Evolutionary conservation across 768 basidiomycete genomes (phyloP), one percentile per base, ranked within the genome.

Genomic region (Pulveroboletus frians): DNA sequence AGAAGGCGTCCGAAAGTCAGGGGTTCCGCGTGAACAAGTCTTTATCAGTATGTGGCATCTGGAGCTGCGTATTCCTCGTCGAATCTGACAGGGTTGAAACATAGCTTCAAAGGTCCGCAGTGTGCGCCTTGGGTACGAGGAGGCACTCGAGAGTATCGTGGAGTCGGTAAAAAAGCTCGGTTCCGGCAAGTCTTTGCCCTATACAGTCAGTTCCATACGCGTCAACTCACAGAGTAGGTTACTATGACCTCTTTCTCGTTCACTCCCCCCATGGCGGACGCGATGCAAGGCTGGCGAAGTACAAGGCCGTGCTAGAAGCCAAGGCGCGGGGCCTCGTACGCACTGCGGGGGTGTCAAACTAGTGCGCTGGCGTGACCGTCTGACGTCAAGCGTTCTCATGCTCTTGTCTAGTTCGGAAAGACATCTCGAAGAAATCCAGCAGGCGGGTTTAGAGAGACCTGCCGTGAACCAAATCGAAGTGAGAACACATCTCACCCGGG

Each of bases 311-410:
- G 15, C 47, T 68, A 11, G 64, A 73, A 17, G 60, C 65, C 15
- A 62, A 66, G 41, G 42, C 45, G 10, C 66, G 57, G 11, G 72
- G 77, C 17, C 69, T 73, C 42, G 61, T 72, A 49, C 61, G 68
- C 34, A 61, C 57, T 31, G 62, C 71, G 15, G 77, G 77, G 2
- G 77, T 79, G 17, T 76, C 75, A 4, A 78, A 78, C 62, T 78
- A 66, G 76, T 78, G 47, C 42, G 63, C 29, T 17, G 17, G 15
- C 23, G n/a, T 37, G 3, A 10, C 13, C 11, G 20, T 17, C 51
- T 10, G 23, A 20, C 15, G 14, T 5, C 10, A 5, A 11, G 2
- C 20, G 13, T 26, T 13, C 20, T 26, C 18, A 53, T 18, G n/a
- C 18, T 50, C 30, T 29, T 23, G 23, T 39, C 15, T 27, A 65